A percentile compares a stretch with the other conserved stretches of the same genome.
Evolutionary conservation across 1,284 basidiomycete genomes (phyloP).

Genomic region (Porodaedalea pini): DNA sequence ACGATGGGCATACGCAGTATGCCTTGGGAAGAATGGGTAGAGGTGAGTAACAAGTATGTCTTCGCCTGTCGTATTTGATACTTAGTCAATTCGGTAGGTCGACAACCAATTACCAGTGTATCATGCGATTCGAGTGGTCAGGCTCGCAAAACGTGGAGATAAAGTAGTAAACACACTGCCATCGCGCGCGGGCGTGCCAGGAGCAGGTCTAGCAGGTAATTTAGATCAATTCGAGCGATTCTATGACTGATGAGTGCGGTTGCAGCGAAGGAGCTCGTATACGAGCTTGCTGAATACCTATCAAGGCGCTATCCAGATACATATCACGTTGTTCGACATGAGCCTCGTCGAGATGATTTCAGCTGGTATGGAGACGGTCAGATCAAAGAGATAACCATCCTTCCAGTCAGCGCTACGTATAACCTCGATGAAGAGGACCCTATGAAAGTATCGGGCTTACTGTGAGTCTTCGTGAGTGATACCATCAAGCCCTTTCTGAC

Average conservation of each 20-base stretch:
- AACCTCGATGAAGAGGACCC: slow-evolving; percentile 55
- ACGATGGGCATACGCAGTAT: slow-evolving; percentile 71
- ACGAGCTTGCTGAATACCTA: slow-evolving; percentile 65
- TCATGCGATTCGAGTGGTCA: slow-evolving; percentile 50
- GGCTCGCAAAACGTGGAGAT: slow-evolving; percentile 48
- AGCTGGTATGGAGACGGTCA: slow-evolving; percentile 54
- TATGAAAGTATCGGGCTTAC: slow-evolving; percentile 52
- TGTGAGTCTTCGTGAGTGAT: slow-evolving; percentile 39
- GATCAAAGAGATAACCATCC: slow-evolving; percentile 52
- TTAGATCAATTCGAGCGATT: background rate
- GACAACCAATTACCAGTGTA: slow-evolving; percentile 53
- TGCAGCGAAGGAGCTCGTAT: slow-evolving; percentile 58
- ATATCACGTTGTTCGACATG: slow-evolving; percentile 48
- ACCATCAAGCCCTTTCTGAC: slow-evolving; percentile 14
- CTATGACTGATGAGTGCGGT: background rate
- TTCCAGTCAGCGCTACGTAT: slow-evolving; percentile 48
- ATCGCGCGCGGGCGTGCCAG: slow-evolving; percentile 47
- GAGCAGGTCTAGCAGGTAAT: slow-evolving; percentile 53
- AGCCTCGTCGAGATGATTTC: slow-evolving; percentile 25
- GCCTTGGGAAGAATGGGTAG: slow-evolving; percentile 68
- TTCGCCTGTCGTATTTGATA: background rate
- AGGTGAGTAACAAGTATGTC: slow-evolving; percentile 35
- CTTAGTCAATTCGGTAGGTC: slow-evolving; percentile 34
- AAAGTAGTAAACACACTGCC: slow-evolving; percentile 49
- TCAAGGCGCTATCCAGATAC: slow-evolving; percentile 57